Evolutionary conservation across 2,329 filamentous ascomycete genomes (phyloP), one percentile per base, ranked within the genome.

Genomic region (Cyanodermella asteris): DNA sequence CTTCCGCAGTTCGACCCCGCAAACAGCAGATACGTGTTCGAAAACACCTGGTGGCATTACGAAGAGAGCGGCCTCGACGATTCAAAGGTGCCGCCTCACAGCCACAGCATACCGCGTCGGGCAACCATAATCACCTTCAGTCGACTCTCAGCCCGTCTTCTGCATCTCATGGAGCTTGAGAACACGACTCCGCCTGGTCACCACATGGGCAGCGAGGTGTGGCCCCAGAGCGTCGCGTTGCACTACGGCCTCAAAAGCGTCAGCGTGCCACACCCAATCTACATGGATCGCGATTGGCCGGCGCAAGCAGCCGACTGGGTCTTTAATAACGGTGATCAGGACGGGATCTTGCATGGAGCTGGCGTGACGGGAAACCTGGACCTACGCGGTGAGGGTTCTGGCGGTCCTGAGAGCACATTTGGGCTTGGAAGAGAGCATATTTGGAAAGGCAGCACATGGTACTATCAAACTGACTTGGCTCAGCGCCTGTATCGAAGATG

Each of bases 181-280:
- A 55, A 34, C 25, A 25, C 27, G 13, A 26, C 70, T 35, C 56
- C 61, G 7, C 24, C 14, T 7, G 71, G 72, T 35, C 70, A 72
- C 38, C 71, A 76, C 40, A 66, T 80, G 38, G 72, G 71, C 28
- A 72, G 71, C 0, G 74, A 81, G 42, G 78, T 80, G 73, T 72
- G 66, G 32, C 64, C 72, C 1, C 67, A 72, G 26, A 71, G 70
- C 0, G 61, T 72, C 9, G 63, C 72, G 0, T 56, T 80, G 9
- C 62, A 78, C 31, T 73, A 81, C 41, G 73, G 75, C 7, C 53
- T 81, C 22, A 81, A 81, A 49, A 63, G 71, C 3, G 71, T 78
- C 5, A 76, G 71, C 40, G 71, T 67, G 6, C 74, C 75, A 6
- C 72, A 78, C 43, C 72, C 74, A 3, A 63, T 78, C 20, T 78